Conservation (phyloP, 768 basidiomycete species). For the Auricularia sp. region DNA sequence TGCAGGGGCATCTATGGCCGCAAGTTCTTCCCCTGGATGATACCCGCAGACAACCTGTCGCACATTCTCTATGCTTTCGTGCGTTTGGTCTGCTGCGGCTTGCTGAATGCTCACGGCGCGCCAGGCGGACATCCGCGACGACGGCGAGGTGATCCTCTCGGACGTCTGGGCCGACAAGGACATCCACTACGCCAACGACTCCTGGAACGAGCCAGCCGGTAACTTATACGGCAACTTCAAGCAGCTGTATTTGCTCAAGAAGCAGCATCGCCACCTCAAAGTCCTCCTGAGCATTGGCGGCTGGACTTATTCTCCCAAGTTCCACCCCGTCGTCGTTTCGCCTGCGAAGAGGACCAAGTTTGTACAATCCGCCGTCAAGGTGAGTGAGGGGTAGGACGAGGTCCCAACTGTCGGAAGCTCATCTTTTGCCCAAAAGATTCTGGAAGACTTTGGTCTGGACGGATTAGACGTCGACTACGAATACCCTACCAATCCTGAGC, state of each 20-base stretch:
- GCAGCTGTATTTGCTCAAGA: slow-evolving; percentile 84
- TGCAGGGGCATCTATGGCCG: slow-evolving; percentile 89
- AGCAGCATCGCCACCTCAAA: slow-evolving; percentile 69
- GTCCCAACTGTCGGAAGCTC: too few relatives aligned
- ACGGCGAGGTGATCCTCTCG: slow-evolving; percentile 81
- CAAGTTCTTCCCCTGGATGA: slow-evolving; percentile 77
- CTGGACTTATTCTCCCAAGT: slow-evolving; percentile 85
- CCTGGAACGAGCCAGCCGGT: slow-evolving; percentile 83
- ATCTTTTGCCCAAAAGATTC: slow-evolving; percentile 22
- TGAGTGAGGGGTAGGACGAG: not conserved
- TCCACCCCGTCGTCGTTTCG: slow-evolving; percentile 71
- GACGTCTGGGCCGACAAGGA: slow-evolving; percentile 95
- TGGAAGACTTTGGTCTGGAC: slow-evolving; percentile 88
- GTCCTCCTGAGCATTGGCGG: slow-evolving; percentile 72
- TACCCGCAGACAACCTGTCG: slow-evolving; percentile 39
- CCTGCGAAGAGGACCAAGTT: slow-evolving; percentile 58
- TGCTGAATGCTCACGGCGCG: slow-evolving; percentile 51
- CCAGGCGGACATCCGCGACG: slow-evolving; percentile 78
- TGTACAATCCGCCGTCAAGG: slow-evolving; percentile 62
- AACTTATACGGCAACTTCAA: slow-evolving; percentile 97
- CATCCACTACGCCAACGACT: slow-evolving; percentile 91
- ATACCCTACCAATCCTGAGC: slow-evolving; percentile 68
- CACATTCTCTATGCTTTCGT: slow-evolving; percentile 13
- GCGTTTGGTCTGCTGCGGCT: not conserved
- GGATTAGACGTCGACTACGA: slow-evolving; percentile 92